phyloP scores from a whole-genome alignment of 1,284 basidiomycete species.

The Earliella scabrosa region DNA sequence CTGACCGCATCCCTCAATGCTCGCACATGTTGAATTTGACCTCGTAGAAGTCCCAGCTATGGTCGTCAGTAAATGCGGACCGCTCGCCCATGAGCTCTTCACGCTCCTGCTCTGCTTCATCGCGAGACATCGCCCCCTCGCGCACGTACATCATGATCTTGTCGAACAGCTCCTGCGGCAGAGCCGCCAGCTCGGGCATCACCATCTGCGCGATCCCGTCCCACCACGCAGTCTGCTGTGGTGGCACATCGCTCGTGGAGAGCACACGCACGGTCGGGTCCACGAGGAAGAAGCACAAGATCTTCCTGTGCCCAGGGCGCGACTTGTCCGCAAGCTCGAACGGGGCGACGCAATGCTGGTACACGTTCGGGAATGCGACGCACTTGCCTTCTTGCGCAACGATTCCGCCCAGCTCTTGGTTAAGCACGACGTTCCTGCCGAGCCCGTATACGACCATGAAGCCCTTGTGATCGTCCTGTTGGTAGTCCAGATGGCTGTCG shows the following conservation, averaged over 20 bases:
- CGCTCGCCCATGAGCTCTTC: slow-evolving; percentile 15
- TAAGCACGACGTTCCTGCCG: neutral
- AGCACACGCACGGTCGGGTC: slow-evolving; percentile 22
- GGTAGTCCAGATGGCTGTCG: neutral
- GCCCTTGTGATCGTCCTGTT: slow-evolving; percentile 1
- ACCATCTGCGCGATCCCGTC: neutral
- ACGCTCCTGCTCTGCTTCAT: slow-evolving; percentile 13
- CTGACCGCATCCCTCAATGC: too few species aligned
- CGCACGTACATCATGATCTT: neutral
- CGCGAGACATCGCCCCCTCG: slow-evolving; percentile 1
- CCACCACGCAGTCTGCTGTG: slow-evolving; percentile 9
- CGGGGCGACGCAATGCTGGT: slow-evolving; percentile 26
- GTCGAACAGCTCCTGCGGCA: slow-evolving; percentile 11
- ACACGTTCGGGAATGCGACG: slow-evolving; percentile 15
- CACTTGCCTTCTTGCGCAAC: slow-evolving; percentile 9
- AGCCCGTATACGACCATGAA: neutral
- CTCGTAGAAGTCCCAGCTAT: slow-evolving; percentile 13
- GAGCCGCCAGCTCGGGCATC: neutral
- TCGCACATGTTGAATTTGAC: slow-evolving; percentile 15
- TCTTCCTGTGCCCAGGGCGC: slow-evolving; percentile 33
- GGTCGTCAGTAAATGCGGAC: slow-evolving; percentile 1
- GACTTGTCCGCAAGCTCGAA: slow-evolving; percentile 31
- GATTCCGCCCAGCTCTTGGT: slow-evolving; percentile 16
- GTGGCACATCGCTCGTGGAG: slow-evolving; percentile 8
- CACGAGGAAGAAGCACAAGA: slow-evolving; percentile 35